Base-by-base conservation (phyloP, 2,329 filamentous ascomycete genomes). In the Colletotrichum kahawae region DNA sequence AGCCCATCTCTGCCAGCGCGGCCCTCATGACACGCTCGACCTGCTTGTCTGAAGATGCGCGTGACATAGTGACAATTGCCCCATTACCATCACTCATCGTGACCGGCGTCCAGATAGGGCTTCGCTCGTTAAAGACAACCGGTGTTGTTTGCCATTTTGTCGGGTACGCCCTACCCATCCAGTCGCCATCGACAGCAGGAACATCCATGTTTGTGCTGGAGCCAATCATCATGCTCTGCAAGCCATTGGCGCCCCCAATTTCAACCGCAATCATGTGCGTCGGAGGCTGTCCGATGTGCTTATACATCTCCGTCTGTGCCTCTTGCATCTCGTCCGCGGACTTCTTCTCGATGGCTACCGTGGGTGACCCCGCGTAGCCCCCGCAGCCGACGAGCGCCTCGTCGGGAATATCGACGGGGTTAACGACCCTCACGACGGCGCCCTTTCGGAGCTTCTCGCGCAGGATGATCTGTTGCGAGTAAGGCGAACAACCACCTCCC, bases 201-300 rank as follows among this genome's bases (percentile, higher is more conserved):
- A 90, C 76, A 70, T 89, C 82, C 81, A 91, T 88, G 76, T 88
- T 87, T 2, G 83, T 83, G 70, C 87, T 88, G 0, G 88, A 88
- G 4, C 90, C 90, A 9, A 92, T 81, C 9, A 91, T 85, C 82
- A 92, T 84, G 21, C 88, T 87, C 76, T 91, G 88, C 27, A 93
- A 83, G 1, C 92, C 92, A 77, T 94, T 94, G 3, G 88, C 88
- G 16, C 92, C 92, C 16, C 92, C 92, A 68, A 93, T 92, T 78
- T 94, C 92, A 13, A 93, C 81, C 1, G 90, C 87, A 76, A 93
- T 90, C 76, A 93, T 89, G 48, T 90, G 89, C 24, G 91, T 89
- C 27, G 90, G 87, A 1, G 81, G 79, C 18, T 82, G 80, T 48
- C 85, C 83, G 63, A 88, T 84, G 33, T 88, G 87, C 63, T 88